These are phyloP conservation scores for Cladosporium sp. DNA, from an alignment of 2,329 filamentous ascomycete genomes.

Conservation along the genomic window DNA sequence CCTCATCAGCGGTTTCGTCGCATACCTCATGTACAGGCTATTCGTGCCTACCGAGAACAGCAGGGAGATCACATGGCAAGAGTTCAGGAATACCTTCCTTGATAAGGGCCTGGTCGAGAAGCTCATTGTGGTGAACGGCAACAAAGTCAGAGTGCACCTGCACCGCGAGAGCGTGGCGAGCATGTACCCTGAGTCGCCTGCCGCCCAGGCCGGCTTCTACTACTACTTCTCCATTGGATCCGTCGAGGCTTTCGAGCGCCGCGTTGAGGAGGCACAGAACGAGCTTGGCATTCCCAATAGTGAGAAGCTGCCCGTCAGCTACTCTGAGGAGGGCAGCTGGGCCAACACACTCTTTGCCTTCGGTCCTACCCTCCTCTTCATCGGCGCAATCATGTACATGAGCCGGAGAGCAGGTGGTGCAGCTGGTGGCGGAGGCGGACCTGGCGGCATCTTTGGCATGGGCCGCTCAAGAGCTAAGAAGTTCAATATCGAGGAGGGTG, in stretches of 20 bases:
- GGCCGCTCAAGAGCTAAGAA: constrained; percentile 93
- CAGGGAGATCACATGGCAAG: constrained; percentile 95
- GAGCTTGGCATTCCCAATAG: constrained; percentile 80
- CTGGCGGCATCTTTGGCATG: constrained; percentile 88
- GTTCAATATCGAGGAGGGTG: constrained; percentile 94
- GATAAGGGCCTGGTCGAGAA: constrained; percentile 96
- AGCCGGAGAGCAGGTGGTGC: constrained; percentile 72
- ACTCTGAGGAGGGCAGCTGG: constrained; percentile 73
- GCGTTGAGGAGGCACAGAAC: constrained; percentile 81
- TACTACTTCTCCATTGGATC: constrained; percentile 97
- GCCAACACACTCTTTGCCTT: constrained; percentile 75
- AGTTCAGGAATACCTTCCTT: constrained; percentile 88
- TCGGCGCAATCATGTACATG: constrained; percentile 79
- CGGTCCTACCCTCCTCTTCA: constrained; percentile 81
- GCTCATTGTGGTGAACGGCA: constrained; percentile 75
- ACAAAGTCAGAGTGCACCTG: constrained; percentile 75
- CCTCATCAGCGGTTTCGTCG: constrained; percentile 59
- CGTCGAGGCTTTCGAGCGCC: constrained; percentile 86
- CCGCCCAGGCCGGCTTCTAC: constrained; percentile 67
- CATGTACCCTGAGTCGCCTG: constrained; percentile 74
- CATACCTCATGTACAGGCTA: constrained; percentile 63
- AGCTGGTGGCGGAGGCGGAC: constrained; percentile 57
- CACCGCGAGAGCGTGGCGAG: constrained; percentile 71
- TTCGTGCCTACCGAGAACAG: constrained; percentile 66
- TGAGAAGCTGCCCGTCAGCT: constrained; percentile 93